Conservation (phyloP, 352 stramenopile genomes). For the Globisporangium abappressorium region DNA sequence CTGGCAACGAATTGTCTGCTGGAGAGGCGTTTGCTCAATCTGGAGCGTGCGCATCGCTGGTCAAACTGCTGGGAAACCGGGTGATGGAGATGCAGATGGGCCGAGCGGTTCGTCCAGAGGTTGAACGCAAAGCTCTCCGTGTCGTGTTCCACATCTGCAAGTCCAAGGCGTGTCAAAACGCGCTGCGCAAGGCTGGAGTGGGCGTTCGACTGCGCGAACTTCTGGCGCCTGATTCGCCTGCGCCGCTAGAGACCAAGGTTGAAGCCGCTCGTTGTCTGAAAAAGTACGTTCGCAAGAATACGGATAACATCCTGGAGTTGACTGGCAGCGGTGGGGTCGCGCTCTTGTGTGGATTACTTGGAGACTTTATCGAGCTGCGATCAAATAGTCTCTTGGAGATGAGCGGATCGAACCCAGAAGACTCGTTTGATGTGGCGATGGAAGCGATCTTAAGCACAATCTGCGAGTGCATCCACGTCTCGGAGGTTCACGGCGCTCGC, state of each 20-base stretch:
- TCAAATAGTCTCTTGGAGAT: slow-evolving; percentile 23
- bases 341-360: slow-evolving; percentile 50
- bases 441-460: slow-evolving; percentile 76
- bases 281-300: slow-evolving; percentile 69
- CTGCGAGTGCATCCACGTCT: slow-evolving; percentile 68
- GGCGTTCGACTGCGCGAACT: slow-evolving; percentile 55
- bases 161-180: slow-evolving; percentile 59
- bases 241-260: slow-evolving; percentile 51
- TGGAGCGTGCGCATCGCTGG: slow-evolving; percentile 47
- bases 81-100: slow-evolving; percentile 55
- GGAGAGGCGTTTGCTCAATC: slow-evolving; percentile 69
- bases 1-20: slow-evolving; percentile 56
- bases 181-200: slow-evolving; percentile 56
- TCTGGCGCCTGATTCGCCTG: slow-evolving; percentile 43
- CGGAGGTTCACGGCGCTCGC: slow-evolving; percentile 33
- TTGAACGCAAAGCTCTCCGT: slow-evolving; percentile 67
- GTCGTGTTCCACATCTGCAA: slow-evolving; percentile 77
- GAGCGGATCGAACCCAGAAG: slow-evolving; percentile 29
- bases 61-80: slow-evolving; percentile 60
- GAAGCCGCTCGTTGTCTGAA: slow-evolving; percentile 74
- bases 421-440: slow-evolving; percentile 63
- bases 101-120: slow-evolving; percentile 38
- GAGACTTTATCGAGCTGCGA: slow-evolving; percentile 55
- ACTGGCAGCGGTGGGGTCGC: slow-evolving; percentile 48
- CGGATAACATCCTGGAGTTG: slow-evolving; percentile 68